phyloP scores from a whole-genome alignment of 164 flowering plant genomes.

The Annona cherimola region DNA sequence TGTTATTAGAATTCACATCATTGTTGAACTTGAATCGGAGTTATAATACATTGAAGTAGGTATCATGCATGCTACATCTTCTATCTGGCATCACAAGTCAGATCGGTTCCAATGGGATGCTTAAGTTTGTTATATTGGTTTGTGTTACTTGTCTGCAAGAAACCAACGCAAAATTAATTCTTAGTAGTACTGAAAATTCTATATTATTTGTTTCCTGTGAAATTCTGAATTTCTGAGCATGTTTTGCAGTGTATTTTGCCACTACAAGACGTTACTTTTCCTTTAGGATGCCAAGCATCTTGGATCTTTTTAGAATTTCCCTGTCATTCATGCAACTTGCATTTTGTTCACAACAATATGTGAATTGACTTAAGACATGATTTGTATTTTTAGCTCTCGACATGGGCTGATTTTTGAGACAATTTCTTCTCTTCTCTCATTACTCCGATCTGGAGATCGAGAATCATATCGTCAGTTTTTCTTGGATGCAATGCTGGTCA shows the following conservation, averaged over 20 bases:
- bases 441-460: slow-evolving; percentile 81
- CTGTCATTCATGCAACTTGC: not conserved
- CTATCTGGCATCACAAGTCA: too few relatives aligned
- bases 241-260: not conserved
- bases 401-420: slow-evolving; percentile 80
- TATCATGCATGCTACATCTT: too few relatives aligned
- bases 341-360: not conserved
- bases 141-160: too few relatives aligned
- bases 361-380: not conserved
- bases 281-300: not conserved
- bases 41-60: too few relatives aligned
- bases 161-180: too few relatives aligned
- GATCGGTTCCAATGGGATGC: too few relatives aligned
- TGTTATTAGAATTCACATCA: too few relatives aligned
- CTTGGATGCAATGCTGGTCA: slow-evolving; percentile 54
- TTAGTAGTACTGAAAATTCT: too few relatives aligned
- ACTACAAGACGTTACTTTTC: not conserved
- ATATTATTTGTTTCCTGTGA: not conserved
- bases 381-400: slow-evolving; percentile 39
- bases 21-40: too few relatives aligned
- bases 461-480: slow-evolving; percentile 82
- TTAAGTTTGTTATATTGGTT: too few relatives aligned
- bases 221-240: not conserved
- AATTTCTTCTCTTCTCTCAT: slow-evolving; percentile 64
- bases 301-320: not conserved